Conservation (phyloP, 2,329 filamentous ascomycete genomes). For the Mycosphaerelloides madeirae region DNA sequence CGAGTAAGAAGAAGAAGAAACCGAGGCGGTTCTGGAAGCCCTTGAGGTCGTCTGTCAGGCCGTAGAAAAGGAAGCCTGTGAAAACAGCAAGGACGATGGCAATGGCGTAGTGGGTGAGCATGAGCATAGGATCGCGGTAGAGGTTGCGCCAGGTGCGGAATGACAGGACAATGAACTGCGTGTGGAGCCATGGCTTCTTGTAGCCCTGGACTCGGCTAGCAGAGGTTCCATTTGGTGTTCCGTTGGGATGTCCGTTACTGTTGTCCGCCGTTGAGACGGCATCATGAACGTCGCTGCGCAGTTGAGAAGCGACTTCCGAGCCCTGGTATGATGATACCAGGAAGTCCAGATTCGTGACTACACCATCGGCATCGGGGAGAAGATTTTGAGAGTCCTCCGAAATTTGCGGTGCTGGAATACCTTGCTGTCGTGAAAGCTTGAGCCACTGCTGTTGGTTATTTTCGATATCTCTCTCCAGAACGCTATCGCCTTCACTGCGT, state of each 20-base stretch:
- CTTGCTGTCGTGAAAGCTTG: conserved; percentile 49
- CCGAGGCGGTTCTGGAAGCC: conserved; percentile 97
- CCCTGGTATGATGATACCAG: conserved; percentile 70
- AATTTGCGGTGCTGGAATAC: conserved; percentile 52
- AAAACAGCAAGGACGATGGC: conserved; percentile 91
- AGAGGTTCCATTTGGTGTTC: conserved; percentile 47
- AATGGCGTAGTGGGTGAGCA: conserved; percentile 97
- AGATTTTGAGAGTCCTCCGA: conserved; percentile 45
- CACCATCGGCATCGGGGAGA: conserved; percentile 31
- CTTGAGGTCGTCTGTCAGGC: conserved; percentile 88
- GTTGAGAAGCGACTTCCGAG: conserved; percentile 70
- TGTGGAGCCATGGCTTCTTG: conserved; percentile 68
- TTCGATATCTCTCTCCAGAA: conserved; percentile 24
- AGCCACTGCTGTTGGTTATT: conserved; percentile 57
- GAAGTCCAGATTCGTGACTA: conserved; percentile 74
- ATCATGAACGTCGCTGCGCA: conserved; percentile 72
- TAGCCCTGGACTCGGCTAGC: conserved; percentile 65
- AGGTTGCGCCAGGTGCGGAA: conserved; percentile 93
- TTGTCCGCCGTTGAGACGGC: conserved; percentile 60
- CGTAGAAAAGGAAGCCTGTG: conserved; percentile 93
- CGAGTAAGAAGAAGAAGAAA: conserved; percentile 94
- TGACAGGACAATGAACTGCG: conserved; percentile 86
- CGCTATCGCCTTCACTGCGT: conserved; percentile 53
- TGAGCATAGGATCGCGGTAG: conserved; percentile 94
- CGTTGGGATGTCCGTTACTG: conserved; percentile 57